A percentile compares a stretch with the other conserved stretches of the same genome.
Conservation (phyloP, 805 yeast genomes). For the Hanseniaspora osmophila region DNA sequence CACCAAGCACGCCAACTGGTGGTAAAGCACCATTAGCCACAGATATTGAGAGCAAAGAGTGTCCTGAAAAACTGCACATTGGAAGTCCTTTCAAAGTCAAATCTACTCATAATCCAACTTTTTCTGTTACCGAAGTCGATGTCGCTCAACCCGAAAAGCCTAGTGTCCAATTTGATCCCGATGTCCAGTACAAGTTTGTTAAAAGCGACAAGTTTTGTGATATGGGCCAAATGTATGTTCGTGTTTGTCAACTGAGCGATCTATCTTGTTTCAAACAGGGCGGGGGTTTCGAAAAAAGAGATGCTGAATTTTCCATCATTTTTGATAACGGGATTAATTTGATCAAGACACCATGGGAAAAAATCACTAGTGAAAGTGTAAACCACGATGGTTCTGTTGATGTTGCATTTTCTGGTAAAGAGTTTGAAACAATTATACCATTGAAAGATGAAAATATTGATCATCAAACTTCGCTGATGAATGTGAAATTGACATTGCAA, state of each 20-base stretch:
- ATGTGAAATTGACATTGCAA: constrained; percentile 61
- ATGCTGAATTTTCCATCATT: constrained; percentile 37
- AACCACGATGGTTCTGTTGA: neutral
- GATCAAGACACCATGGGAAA: constrained; percentile 42
- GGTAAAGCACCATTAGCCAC: neutral
- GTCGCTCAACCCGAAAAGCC: no score
- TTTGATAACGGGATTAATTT: constrained; percentile 73
- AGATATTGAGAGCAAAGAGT: no score
- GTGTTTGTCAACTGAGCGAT: constrained; percentile 32
- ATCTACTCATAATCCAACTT: constrained; percentile 5
- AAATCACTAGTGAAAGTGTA: constrained; percentile 2
- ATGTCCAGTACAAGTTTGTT: neutral
- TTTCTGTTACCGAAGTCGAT: no score
- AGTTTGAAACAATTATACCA: constrained; percentile 54
- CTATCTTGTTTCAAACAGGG: constrained; percentile 32
- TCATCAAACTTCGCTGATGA: constrained; percentile 27
- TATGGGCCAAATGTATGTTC: constrained; percentile 39
- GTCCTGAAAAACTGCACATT: constrained; percentile 9
- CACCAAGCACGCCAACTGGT: constrained; percentile 7
- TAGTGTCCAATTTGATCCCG: neutral
- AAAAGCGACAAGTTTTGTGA: constrained; percentile 5
- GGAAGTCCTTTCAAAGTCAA: constrained; percentile 19
- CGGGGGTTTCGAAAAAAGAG: constrained; percentile 21
- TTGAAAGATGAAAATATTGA: constrained; percentile 24
- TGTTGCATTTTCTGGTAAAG: constrained; percentile 29